Evolutionary conservation across 768 basidiomycete species (phyloP), one percentile per base, ranked within the genome.

Genomic region (Leccinellum rugosiceps): DNA sequence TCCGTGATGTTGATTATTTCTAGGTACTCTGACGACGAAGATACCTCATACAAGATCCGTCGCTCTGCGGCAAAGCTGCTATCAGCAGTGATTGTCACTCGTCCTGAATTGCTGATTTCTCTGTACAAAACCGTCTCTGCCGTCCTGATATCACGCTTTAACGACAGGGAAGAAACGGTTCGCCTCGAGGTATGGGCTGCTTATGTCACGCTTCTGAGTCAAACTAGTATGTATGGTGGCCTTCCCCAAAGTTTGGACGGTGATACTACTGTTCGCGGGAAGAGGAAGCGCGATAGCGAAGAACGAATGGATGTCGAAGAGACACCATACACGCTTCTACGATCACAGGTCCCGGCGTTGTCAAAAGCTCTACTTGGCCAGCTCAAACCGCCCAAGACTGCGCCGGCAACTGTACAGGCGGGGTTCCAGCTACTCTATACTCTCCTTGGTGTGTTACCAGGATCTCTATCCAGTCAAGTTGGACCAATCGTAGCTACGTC

Each of bases 21-120:
- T 62, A 95, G 92, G 61, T 98, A 97, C 72, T 94, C 93, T 6
- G 97, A 99, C 64, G 97, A 99, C 57, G 97, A 98, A 71, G 97
- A 99, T 68, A 92, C 90, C 11, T 98, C 96, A 0, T 98, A 97
- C 83, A 98, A 98, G 73, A 92, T 97, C 56, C 88, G 97, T 61
- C 86, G 97, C 46, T 88, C 92, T 7, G 88, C 97, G 7, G 93
- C 94, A 17, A 98, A 98, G 70, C 78, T 98, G 4, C 80, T 98
- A 15, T 77, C 87, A 28, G 89, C 91, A 6, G 77, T 97, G 49
- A 87, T 98, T 56, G 85, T 83, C 13, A 98, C 96, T 1, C 90
- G 94, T 25, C 92, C 94, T 1, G 97, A 98, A 67, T 80, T 94
- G 2, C 80, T 98, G 21, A 73, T 78, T 14, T 76, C 85, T 2